Conservation (phyloP, 83 land plant genomes). For the Larix sibirica region DNA sequence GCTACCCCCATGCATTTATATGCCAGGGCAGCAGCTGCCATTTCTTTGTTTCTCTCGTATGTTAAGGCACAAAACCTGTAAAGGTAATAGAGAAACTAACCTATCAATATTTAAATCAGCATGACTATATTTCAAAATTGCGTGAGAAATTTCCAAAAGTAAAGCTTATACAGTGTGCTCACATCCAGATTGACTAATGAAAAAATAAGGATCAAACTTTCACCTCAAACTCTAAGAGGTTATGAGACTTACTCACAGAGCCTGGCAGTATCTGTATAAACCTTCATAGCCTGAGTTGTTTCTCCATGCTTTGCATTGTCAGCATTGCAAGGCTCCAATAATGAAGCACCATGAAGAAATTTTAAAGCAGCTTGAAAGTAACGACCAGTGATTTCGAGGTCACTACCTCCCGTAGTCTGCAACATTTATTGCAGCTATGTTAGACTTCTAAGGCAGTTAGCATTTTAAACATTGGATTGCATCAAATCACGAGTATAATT, state of each 20-base stretch:
- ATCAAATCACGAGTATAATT: neutral
- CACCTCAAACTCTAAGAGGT: neutral
- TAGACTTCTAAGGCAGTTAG: constrained; percentile 16
- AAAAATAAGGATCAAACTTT: neutral
- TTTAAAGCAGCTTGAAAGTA: constrained; percentile 92
- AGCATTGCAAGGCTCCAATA: constrained; percentile 9
- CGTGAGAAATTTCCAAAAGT: neutral
- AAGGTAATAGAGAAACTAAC: neutral
- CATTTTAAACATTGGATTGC: neutral
- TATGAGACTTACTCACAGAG: constrained; percentile 83
- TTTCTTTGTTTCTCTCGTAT: constrained; percentile 73
- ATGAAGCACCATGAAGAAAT: constrained; percentile 47
- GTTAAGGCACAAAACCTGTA: constrained; percentile 82
- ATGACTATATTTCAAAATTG: neutral
- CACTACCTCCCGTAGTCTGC: constrained; percentile 29
- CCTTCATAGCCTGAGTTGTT: constrained; percentile 34
- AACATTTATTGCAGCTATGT: constrained; percentile 40
- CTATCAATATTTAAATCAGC: neutral
- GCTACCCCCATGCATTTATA: constrained; percentile 95
- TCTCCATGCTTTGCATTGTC: constrained; percentile 23
- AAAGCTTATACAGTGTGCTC: neutral
- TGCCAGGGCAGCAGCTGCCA: constrained; percentile 92
- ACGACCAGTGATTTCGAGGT: constrained; percentile 32
- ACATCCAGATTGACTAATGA: neutral
- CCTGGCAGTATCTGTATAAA: constrained; percentile 84